These are phyloP conservation scores for Mycena rebaudengoi DNA, from an alignment of 768 basidiomycete genomes.

Conservation along the genomic window DNA sequence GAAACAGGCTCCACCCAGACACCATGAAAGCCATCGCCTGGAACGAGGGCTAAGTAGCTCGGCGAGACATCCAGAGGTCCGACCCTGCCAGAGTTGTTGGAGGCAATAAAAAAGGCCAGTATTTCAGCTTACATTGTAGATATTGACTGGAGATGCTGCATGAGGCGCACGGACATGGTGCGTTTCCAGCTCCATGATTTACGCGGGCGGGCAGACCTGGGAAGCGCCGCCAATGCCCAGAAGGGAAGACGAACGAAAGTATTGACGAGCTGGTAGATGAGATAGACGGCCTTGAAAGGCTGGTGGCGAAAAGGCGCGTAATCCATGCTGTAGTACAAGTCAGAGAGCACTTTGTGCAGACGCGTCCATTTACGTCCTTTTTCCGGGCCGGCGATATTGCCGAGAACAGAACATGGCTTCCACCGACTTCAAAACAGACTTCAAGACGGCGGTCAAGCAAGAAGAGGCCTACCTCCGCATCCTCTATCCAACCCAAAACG, in stretches of 20 bases:
- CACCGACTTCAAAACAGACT: conserved; percentile 63
- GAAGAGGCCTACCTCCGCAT: conserved; percentile 72
- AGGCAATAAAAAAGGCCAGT: not conserved
- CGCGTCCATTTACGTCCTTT: too few relatives aligned
- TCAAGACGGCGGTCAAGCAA: conserved; percentile 66
- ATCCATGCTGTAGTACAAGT: not conserved
- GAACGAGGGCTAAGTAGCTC: conserved; percentile 50
- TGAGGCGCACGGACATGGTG: conserved; percentile 43
- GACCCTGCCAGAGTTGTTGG: conserved; percentile 36
- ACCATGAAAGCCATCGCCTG: conserved; percentile 51
- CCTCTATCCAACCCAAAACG: conserved; percentile 78
- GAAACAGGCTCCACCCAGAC: conserved; percentile 56
- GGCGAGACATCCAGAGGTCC: conserved; percentile 44
- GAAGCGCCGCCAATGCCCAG: conserved; percentile 52
- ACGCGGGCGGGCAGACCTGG: conserved; percentile 54
- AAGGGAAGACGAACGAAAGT: conserved; percentile 56
- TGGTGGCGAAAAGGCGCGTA: conserved; percentile 43
- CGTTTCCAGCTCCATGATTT: conserved; percentile 56
- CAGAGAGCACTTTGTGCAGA: too few relatives aligned
- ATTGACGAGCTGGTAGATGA: conserved; percentile 50
- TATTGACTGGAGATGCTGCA: conserved; percentile 36
- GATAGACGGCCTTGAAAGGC: conserved; percentile 58
- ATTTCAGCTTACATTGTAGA: not conserved
- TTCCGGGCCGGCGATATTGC: too few relatives aligned
- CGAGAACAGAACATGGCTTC: too few relatives aligned